Conservation (phyloP, 164 flowering plant genomes). For the Cinnamomum micranthum region DNA sequence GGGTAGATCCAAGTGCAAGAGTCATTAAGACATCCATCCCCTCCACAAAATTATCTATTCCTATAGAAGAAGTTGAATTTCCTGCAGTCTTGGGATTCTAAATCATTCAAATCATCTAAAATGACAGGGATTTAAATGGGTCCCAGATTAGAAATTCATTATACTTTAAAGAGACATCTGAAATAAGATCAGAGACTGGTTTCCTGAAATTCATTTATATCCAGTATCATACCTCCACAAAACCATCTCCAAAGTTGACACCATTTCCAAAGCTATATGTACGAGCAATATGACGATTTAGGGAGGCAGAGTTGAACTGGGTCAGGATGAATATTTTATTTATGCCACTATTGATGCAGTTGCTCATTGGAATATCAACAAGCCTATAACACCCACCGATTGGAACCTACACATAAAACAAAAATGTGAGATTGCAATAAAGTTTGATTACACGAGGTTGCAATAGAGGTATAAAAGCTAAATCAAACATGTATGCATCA, state of each 20-base stretch:
- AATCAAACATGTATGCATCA: neutral
- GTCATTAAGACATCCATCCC: neutral
- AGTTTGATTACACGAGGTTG: constrained; percentile 24
- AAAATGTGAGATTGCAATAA: neutral
- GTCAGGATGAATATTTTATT: constrained; percentile 23
- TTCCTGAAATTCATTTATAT: neutral
- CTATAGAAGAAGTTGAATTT: neutral
- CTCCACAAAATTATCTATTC: neutral
- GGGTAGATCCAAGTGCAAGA: too few species aligned
- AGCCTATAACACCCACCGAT: constrained; percentile 25
- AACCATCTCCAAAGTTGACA: constrained; percentile 22
- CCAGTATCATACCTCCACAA: constrained; percentile 16
- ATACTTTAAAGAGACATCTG: neutral
- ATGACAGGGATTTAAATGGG: neutral
- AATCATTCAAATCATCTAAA: too few species aligned
- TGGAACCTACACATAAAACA: constrained; percentile 13
- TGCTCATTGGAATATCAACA: constrained; percentile 23
- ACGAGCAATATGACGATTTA: constrained; percentile 17
- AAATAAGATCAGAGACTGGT: neutral
- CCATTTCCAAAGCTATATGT: constrained; percentile 21
- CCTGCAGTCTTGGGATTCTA: neutral
- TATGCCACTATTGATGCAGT: constrained; percentile 24
- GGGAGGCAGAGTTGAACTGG: constrained; percentile 21
- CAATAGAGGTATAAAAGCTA: neutral
- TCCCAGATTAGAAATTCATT: neutral